Evolutionary conservation across 163 green algal species (phyloP).

Genomic region (Picocystis sp.): DNA sequence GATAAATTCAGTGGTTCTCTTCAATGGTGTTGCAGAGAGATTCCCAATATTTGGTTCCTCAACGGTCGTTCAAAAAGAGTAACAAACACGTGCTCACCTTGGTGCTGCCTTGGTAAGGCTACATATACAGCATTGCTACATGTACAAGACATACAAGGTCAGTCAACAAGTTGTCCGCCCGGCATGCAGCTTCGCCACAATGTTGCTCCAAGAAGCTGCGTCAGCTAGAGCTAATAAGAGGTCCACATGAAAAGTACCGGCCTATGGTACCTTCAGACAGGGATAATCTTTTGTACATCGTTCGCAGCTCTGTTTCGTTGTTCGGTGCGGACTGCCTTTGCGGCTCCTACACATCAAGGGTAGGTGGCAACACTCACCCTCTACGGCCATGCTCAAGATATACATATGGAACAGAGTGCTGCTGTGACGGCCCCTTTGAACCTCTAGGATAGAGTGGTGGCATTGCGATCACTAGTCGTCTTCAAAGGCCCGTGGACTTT

Average conservation of each 20-base stretch:
- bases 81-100: background rate
- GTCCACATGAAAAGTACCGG: conserved; percentile 24
- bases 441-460: background rate
- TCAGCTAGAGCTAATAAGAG: conserved; percentile 70
- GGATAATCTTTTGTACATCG: conserved; percentile 51
- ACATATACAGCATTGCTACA: too few relatives aligned
- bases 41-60: too few relatives aligned
- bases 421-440: background rate
- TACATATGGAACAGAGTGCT: background rate
- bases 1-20: too few relatives aligned
- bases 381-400: conserved; percentile 1
- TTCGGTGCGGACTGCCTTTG: background rate
- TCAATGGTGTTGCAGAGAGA: too few relatives aligned
- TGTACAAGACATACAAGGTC: too few relatives aligned
- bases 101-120: background rate
- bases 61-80: conserved; percentile 10
- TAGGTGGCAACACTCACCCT: background rate
- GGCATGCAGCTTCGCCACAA: too few relatives aligned
- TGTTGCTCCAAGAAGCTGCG: conserved; percentile 9
- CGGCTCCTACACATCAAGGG: background rate
- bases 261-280: conserved; percentile 47
- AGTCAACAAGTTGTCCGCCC: too few relatives aligned
- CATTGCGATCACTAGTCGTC: background rate
- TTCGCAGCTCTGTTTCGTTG: conserved; percentile 1
- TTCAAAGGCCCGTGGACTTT: background rate